Conservation (phyloP, 257 asterid genomes). For the Salvia rosmarinus region DNA sequence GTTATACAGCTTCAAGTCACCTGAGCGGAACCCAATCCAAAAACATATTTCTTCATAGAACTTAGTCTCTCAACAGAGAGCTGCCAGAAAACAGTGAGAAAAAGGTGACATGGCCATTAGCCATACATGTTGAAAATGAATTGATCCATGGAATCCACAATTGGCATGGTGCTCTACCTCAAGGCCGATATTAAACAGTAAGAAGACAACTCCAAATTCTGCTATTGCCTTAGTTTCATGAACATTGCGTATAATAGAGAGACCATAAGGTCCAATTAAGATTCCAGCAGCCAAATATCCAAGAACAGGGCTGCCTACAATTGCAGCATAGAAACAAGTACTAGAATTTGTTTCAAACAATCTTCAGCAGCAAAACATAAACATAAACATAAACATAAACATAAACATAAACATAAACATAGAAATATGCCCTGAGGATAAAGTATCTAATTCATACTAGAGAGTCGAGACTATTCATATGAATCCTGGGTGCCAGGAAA, state of each 20-base stretch:
- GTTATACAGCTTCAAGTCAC: constrained; percentile 48
- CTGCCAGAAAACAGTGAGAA: constrained; percentile 50
- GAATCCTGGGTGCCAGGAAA: neutral
- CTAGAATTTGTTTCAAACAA: too few relatives aligned
- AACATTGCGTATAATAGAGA: constrained; percentile 91
- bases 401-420: too few relatives aligned
- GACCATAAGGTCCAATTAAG: constrained; percentile 93
- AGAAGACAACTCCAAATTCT: constrained; percentile 96
- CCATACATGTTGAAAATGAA: constrained; percentile 22
- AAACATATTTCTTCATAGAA: constrained; percentile 99
- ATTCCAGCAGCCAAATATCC: constrained; percentile 92
- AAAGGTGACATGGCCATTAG: constrained; percentile 25
- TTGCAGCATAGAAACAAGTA: constrained; percentile 29
- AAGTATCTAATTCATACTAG: neutral
- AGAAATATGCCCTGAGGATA: neutral
- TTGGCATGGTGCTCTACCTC: constrained; percentile 61
- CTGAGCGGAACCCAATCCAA: constrained; percentile 98
- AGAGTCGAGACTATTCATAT: neutral
- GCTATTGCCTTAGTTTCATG: constrained; percentile 97
- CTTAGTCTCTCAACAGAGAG: constrained; percentile 98
- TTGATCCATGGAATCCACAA: constrained; percentile 14
- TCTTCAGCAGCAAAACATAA: too few relatives aligned
- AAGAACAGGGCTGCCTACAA: constrained; percentile 87
- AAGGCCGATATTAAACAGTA: constrained; percentile 94
- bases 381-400: neutral